phyloP scores from a whole-genome alignment of 345 rosid genomes.

The Schrenkiella parvula region DNA sequence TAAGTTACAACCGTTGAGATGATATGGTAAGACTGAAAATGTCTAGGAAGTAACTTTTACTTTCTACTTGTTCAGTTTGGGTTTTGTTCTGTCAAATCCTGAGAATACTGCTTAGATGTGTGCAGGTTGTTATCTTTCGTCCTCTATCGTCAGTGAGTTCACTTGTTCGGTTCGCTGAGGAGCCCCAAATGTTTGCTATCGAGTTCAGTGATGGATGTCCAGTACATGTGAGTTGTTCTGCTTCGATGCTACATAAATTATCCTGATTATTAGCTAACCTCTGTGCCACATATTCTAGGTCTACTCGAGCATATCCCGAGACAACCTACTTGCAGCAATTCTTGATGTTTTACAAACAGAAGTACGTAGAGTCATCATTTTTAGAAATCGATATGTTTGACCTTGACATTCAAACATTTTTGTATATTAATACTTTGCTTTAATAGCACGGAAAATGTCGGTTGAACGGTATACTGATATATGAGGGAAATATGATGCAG shows the following conservation, averaged over 20 bases:
- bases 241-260: slow-evolving; percentile 8
- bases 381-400: not conserved
- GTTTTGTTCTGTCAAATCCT: slow-evolving; percentile 43
- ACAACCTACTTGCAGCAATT: slow-evolving; percentile 92
- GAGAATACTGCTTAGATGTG: slow-evolving; percentile 80
- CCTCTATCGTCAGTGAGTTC: slow-evolving; percentile 83
- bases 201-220: slow-evolving; percentile 97
- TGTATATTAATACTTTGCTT: not conserved
- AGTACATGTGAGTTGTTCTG: slow-evolving; percentile 65
- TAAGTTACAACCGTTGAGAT: not conserved
- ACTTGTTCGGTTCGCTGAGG: slow-evolving; percentile 97
- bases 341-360: slow-evolving; percentile 95
- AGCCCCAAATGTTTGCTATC: slow-evolving; percentile 99
- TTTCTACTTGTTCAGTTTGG: slow-evolving; percentile 9
- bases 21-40: slow-evolving; percentile 2
- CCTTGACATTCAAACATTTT: not conserved
- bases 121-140: slow-evolving; percentile 98
- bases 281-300: slow-evolving; percentile 49
- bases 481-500: slow-evolving; percentile 38
- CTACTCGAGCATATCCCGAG: slow-evolving; percentile 93
- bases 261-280: slow-evolving; percentile 29
- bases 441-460: not conserved
- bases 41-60: slow-evolving; percentile 7
- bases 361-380: slow-evolving; percentile 48
- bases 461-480: slow-evolving; percentile 11